These are phyloP conservation scores for Torulaspora delbrueckii DNA, from an alignment of 805 yeast genomes.

Conservation along the genomic window DNA sequence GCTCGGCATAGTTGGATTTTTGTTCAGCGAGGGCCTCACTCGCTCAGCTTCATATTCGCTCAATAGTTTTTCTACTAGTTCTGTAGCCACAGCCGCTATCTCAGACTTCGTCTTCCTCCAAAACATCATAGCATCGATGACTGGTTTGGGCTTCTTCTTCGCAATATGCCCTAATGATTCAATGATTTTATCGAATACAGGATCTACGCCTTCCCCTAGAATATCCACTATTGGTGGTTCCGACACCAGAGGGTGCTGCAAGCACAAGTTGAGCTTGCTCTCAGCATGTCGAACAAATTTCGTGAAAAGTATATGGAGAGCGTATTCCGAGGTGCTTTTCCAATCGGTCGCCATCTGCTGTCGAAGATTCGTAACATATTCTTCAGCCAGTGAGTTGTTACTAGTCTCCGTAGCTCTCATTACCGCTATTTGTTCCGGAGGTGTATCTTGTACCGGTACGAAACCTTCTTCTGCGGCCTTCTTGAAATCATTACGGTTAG, in stretches of 20 bases:
- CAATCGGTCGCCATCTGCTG: conserved; percentile 47
- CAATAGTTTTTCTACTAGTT: conserved; percentile 44
- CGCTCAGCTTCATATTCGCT: conserved; percentile 34
- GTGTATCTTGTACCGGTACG: not conserved
- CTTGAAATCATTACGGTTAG: not conserved
- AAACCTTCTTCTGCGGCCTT: conserved; percentile 1
- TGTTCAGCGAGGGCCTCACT: conserved; percentile 1
- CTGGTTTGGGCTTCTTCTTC: conserved; percentile 84
- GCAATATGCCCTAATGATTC: conserved; percentile 88
- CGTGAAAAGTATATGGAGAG: conserved; percentile 88
- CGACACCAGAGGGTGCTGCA: conserved; percentile 52
- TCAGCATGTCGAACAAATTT: conserved; percentile 95
- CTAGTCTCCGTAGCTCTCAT: conserved; percentile 13
- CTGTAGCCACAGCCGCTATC: conserved; percentile 61
- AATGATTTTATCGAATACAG: conserved; percentile 78
- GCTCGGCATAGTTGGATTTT: conserved; percentile 3
- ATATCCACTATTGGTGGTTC: conserved; percentile 79
- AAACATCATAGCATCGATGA: conserved; percentile 95
- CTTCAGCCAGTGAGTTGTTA: conserved; percentile 22
- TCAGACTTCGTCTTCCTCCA: conserved; percentile 96
- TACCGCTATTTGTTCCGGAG: conserved; percentile 4
- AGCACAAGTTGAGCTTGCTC: conserved; percentile 69
- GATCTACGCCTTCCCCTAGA: conserved; percentile 81
- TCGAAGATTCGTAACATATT: conserved; percentile 30
- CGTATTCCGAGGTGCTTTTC: conserved; percentile 80